Evolutionary conservation across 1,284 basidiomycete genomes (phyloP).

Genomic region (Termitomyces sp.): DNA sequence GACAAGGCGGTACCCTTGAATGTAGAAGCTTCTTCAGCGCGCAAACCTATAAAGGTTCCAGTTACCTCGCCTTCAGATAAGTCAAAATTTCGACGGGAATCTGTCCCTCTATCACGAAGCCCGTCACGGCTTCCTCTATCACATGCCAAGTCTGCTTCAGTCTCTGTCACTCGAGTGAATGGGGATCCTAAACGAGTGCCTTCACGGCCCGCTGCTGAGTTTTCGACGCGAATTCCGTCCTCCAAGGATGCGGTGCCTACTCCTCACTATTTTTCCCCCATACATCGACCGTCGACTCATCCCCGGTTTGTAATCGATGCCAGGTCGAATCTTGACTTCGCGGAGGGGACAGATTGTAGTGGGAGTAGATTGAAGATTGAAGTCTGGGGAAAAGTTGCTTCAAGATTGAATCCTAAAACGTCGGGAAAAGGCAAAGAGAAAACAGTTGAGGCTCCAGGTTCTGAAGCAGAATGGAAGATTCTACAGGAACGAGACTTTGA

Average conservation of each 20-base stretch:
- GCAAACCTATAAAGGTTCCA: constrained; percentile 16
- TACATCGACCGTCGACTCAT: constrained; percentile 72
- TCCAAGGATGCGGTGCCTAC: constrained; percentile 15
- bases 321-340: constrained; percentile 37
- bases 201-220: constrained; percentile 13
- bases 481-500: constrained; percentile 67
- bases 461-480: constrained; percentile 50
- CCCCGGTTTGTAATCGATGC: constrained; percentile 63
- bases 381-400: constrained; percentile 49
- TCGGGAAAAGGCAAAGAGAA: constrained; percentile 45
- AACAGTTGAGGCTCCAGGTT: constrained; percentile 23
- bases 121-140: constrained; percentile 8
- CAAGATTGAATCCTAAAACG: constrained; percentile 6
- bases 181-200: constrained; percentile 13
- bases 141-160: constrained; percentile 18
- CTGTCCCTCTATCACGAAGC: not conserved
- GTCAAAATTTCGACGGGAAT: constrained; percentile 14
- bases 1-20: constrained; percentile 6
- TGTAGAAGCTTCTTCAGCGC: constrained; percentile 2
- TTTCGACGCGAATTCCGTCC: constrained; percentile 2
- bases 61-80: constrained; percentile 12
- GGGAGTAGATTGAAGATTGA: constrained; percentile 47
- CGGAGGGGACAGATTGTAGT: constrained; percentile 44
- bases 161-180: constrained; percentile 10
- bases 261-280: constrained; percentile 66